Evolutionary conservation across 176 grass and related monocot species (phyloP), one percentile per base, ranked within the genome.

Genomic region (Triticum monococcum): DNA sequence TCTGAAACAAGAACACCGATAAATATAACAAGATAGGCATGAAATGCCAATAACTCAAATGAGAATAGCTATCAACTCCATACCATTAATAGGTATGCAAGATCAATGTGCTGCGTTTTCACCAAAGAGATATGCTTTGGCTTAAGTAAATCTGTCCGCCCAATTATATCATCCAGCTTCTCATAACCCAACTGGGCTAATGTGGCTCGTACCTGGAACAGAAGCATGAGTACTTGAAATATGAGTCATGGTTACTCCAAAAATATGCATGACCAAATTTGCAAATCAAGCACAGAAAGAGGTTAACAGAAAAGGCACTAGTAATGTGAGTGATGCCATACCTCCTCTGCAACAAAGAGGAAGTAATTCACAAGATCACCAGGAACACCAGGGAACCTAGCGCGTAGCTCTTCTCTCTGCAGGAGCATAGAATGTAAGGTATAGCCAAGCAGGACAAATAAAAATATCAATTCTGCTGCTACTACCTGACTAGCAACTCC

Each of bases 311-410:
- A 64, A 83, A 28, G 77, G 20, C 46, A 90, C 70, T 60, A 78
- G 36, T 79, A 70, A 81, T 77, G 38, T 45, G 46, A 78, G 46
- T 37, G 38, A 74, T 37, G n/a, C 0, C 63, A 83, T 94, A 99
- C 97, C 97, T 99, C 97, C 76, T 99, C 97, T 65, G 97, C 97
- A 56, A 99, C 97, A 96, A 94, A 99, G 45, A 94, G 85, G 73
- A 99, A 99, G 92, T 95, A 99, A 62, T 97, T 99, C 70, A 99
- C 97, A 50, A 99, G 87, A 94, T 99, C 97, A 64, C 97, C 97
- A 87, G 97, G 97, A 92, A 99, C 97, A 78, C 97, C 97, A 91
- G 97, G 97, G 80, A 99, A 99, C 74, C 97, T 95, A 70, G 97
- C 97, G 83, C 97, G 94, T 46, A 99, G 94, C 78, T 99, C 97